phyloP scores from a whole-genome alignment of 352 stramenopile species.

The Phytophthora foliorum region DNA sequence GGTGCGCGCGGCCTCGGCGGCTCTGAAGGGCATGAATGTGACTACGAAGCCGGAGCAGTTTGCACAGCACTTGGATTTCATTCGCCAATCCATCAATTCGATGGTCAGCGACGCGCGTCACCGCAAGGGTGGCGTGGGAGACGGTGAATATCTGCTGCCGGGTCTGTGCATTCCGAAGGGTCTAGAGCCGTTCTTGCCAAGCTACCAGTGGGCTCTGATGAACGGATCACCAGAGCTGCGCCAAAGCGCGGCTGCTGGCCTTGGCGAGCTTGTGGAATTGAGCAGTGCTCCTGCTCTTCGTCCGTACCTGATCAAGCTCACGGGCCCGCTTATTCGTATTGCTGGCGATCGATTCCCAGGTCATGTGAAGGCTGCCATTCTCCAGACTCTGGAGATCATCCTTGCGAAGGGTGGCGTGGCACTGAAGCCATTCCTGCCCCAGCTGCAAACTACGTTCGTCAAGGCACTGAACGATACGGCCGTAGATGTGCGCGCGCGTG shows the following conservation, averaged over 20 bases:
- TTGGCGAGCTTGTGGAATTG: constrained; percentile 97
- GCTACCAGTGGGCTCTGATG: constrained; percentile 98
- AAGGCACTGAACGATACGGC: constrained; percentile 99
- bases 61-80: constrained; percentile 97
- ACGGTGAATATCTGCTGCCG: constrained; percentile 82
- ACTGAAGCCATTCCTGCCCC: constrained; percentile 99
- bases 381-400: constrained; percentile 97
- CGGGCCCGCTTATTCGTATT: constrained; percentile 98
- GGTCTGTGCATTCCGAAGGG: constrained; percentile 87
- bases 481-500: constrained; percentile 92
- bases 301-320: constrained; percentile 98
- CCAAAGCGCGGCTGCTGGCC: constrained; percentile 93
- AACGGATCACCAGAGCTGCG: constrained; percentile 93
- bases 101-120: constrained; percentile 97
- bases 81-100: constrained; percentile 97
- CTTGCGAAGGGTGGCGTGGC: constrained; percentile 96
- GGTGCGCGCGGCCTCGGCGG: constrained; percentile 89
- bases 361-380: constrained; percentile 98
- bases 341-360: constrained; percentile 98
- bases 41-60: constrained; percentile 94
- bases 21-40: constrained; percentile 93
- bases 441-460: constrained; percentile 99
- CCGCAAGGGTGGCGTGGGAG: constrained; percentile 92
- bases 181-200: constrained; percentile 97
- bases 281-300: constrained; percentile 91